Evolutionary conservation across 73 alveolate species (phyloP), one percentile per base, ranked within the genome.

Genomic region (Paramecium primaurelia): DNA sequence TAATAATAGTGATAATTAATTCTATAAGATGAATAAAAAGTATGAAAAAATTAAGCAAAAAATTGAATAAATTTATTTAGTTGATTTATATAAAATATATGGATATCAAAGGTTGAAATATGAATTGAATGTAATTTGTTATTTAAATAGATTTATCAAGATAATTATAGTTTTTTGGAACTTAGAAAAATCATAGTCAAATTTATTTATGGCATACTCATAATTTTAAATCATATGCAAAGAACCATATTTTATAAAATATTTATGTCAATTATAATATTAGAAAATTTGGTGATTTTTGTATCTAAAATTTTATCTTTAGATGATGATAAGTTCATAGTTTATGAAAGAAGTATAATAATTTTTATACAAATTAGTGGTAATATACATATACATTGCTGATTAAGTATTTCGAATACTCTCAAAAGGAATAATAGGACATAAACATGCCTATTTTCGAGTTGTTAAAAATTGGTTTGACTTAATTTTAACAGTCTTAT

Each of bases 111-210:
- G 84, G 30, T 64, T 64, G 26, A 14, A 25, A 64, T 64, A 64
- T 26, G 84, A 64, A 64, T 8, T 64, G 84, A 64, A 64, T 64
- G 84, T 64, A 64, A 64, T 64, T 64, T 64, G 1, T 64, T 64
- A 32, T 34, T 64, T 64, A 64, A 64, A 64, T 64, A 64, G 84
- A 64, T 64, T 26, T 64, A 64, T 64, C 84, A 64, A 64, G 84
- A 64, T 64, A 64, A 64, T 10, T 64, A 64, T 64, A 28, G 84
- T 64, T 64, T 64, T 26, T 34, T 64, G 47, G 8, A 64, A 34
- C 84, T 64, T 64, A 64, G 84, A 34, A 64, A 64, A 34, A 12
- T 64, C 20, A 11, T 28, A 32, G 28, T 64, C 28, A 64, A 34
- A 28, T 12, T 64, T 25, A 64, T 64, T 8, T 64, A 64, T 64